Percentiles rank a stretch among this genome's conserved stretches.
phyloP scores from a whole-genome alignment of 1,139 yeast genomes.

The Blastobotrys ciferrii region DNA sequence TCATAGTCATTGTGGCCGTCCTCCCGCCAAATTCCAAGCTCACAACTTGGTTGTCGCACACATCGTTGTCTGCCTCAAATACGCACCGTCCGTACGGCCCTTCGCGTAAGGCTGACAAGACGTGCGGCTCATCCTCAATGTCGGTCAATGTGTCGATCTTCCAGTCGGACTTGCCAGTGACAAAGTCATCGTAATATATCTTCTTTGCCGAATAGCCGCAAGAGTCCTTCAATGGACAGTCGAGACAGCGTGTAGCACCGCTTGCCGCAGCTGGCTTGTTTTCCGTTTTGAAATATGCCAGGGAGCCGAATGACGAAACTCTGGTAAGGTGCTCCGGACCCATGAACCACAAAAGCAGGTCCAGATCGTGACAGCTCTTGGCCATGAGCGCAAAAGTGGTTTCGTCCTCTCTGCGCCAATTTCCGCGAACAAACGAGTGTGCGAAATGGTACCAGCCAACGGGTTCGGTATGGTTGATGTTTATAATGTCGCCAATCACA shows the following conservation, averaged over 20 bases:
- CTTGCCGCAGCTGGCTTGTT: conserved; percentile 30
- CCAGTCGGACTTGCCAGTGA: conserved; percentile 20
- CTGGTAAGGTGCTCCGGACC: conserved; percentile 26
- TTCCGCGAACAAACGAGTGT: conserved; percentile 35
- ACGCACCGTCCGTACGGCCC: conserved; percentile 32
- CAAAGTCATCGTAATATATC: conserved; percentile 26
- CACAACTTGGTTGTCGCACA: conserved; percentile 31
- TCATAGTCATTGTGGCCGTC: conserved; percentile 34
- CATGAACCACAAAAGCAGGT: conserved; percentile 30
- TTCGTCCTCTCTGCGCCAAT: conserved; percentile 28
- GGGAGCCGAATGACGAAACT: conserved; percentile 30
- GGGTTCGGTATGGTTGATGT: conserved; percentile 34
- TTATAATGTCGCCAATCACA: conserved; percentile 29
- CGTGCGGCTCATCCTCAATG: conserved; percentile 27
- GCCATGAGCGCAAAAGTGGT: conserved; percentile 33
- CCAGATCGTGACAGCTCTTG: conserved; percentile 33
- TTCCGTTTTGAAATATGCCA: conserved; percentile 26
- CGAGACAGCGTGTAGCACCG: conserved; percentile 24
- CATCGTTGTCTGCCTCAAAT: conserved; percentile 31
- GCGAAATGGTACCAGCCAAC: conserved; percentile 35
- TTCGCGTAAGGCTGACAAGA: conserved; percentile 24
- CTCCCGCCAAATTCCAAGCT: conserved; percentile 28
- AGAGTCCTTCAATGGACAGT: conserved; percentile 24
- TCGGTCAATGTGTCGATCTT: conserved; percentile 25
- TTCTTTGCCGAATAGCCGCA: conserved; percentile 31